phyloP scores from a whole-genome alignment of 306 rosid species.

The Quercus cerris region DNA sequence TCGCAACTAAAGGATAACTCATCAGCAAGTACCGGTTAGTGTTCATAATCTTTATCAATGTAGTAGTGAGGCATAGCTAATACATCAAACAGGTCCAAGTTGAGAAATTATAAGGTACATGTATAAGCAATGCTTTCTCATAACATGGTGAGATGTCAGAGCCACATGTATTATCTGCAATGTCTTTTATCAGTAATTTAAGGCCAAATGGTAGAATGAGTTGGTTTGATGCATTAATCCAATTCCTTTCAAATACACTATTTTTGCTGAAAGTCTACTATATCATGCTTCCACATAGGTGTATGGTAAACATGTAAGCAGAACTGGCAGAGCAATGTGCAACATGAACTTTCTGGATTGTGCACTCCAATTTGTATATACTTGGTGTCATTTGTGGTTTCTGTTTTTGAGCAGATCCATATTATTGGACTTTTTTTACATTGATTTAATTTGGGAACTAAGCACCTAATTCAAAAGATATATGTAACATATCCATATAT shows the following conservation, averaged over 20 bases:
- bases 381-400: neutral
- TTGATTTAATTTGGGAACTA: neutral
- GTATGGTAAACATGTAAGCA: neutral
- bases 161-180: neutral
- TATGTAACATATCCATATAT: slow-evolving; percentile 21
- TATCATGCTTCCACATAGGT: neutral
- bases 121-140: neutral
- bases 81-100: neutral
- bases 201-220: neutral
- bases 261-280: neutral
- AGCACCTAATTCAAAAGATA: neutral
- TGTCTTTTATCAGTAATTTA: neutral
- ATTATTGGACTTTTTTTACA: neutral
- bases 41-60: slow-evolving; percentile 9
- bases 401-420: neutral
- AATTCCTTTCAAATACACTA: neutral
- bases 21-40: slow-evolving; percentile 53
- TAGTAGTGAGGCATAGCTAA: slow-evolving; percentile 13
- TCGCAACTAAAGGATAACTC: slow-evolving; percentile 37
- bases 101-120: neutral
- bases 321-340: neutral
- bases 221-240: neutral
- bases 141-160: neutral
- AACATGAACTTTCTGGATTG: neutral
- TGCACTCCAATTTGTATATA: neutral